Evolutionary conservation across 768 basidiomycete genomes (phyloP), one percentile per base, ranked within the genome.

Genomic region (Chalciporus piperatus): DNA sequence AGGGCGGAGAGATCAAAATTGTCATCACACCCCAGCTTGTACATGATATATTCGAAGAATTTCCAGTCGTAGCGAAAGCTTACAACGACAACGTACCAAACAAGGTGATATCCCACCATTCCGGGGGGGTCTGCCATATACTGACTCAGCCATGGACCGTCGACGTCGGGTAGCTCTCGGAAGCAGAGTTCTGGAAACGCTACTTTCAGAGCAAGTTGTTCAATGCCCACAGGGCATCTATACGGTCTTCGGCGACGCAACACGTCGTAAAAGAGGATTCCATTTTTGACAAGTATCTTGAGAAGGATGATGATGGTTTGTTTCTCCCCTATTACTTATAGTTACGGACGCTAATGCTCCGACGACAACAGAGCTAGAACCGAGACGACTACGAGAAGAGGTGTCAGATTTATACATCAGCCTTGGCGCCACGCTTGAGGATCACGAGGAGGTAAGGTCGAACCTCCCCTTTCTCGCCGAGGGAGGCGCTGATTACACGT

Each of bases 191-290:
- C 66, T 99, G 97, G 97, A 87, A 83, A 61, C 83, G 97, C 43
- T 99, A 98, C 74, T 97, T 99, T 68, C 89, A 92, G 62, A 96
- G 93, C 25, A 94, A 89, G 63, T 76, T 99, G 12, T 98, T 97
- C 78, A 91, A 98, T 64, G 86, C 89, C 2, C 92, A 98, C 68
- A 85, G 94, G 13, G 95, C 94, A 9, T 94, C 91, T 25, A 93
- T 93, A 53, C 85, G 91, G 51, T 92, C 87, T 22, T 85, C 89
- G 16, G 91, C 89, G 11, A 75, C 85, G 14, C 90, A 89, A 60
- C 86, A 89, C 61, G 84, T 90, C 8, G 87, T 92, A 48, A 89
- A 90, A 68, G 89, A 89, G 45, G 97, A 99, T 64, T 80, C 88
- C 0, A 94, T 98, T 49, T 92, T 99, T 59, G 96, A 98, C 76